phyloP scores from a whole-genome alignment of 2,329 filamentous ascomycete genomes.

The Coniochaeta hoffmannii region DNA sequence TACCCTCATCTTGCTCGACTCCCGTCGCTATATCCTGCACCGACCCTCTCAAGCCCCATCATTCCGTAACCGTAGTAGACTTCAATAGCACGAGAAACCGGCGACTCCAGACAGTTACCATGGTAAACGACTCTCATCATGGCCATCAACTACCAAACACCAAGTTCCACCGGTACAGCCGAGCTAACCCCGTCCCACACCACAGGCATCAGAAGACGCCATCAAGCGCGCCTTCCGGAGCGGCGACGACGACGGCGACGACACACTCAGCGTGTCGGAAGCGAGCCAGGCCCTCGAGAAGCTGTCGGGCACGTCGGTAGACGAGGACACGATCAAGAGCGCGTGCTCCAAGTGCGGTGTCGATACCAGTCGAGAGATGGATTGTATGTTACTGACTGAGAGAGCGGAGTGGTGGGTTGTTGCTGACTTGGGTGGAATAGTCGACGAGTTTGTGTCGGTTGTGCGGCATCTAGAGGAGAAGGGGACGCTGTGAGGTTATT shows the following conservation, averaged over 20 bases:
- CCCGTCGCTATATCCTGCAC: too few relatives aligned
- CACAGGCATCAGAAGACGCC: slow-evolving; percentile 6
- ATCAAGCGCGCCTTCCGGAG: slow-evolving; percentile 8
- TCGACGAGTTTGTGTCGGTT: neutral
- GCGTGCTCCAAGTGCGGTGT: slow-evolving; percentile 7
- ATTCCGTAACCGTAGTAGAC: too few relatives aligned
- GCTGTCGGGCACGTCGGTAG: slow-evolving; percentile 7
- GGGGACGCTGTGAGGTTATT: neutral
- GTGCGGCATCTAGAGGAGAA: neutral
- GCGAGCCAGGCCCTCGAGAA: slow-evolving; percentile 9
- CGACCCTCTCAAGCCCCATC: too few relatives aligned
- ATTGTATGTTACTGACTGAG: slow-evolving; percentile 8
- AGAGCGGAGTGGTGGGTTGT: too few relatives aligned
- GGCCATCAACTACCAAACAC: too few relatives aligned
- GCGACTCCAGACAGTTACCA: too few relatives aligned
- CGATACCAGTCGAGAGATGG: slow-evolving; percentile 8
- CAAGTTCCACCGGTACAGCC: too few relatives aligned
- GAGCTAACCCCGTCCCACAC: neutral
- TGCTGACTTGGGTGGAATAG: too few relatives aligned
- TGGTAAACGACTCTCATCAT: too few relatives aligned
- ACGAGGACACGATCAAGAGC: slow-evolving; percentile 2
- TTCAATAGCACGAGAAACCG: too few relatives aligned
- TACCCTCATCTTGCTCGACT: too few relatives aligned
- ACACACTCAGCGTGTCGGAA: slow-evolving; percentile 9
- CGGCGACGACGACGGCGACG: slow-evolving; percentile 10